Conservation (phyloP, 2,329 filamentous ascomycete species). For the Cladorrhinum sp. region DNA sequence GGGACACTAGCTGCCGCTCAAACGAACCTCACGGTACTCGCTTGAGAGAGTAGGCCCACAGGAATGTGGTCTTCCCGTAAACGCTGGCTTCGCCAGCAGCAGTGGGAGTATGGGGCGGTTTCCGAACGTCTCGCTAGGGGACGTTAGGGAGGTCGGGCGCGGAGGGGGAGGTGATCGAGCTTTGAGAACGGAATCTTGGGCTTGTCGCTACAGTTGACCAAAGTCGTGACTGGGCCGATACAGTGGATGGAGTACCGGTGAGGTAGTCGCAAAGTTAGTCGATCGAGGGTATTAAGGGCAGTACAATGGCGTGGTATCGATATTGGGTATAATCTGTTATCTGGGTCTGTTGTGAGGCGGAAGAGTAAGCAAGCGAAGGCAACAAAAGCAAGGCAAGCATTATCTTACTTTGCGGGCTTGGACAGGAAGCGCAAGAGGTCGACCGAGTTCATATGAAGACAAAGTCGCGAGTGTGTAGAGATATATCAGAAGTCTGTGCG, state of each 20-base stretch:
- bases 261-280: constrained; percentile 29
- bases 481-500: not conserved
- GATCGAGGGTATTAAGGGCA: constrained; percentile 29
- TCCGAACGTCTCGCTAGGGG: constrained; percentile 63
- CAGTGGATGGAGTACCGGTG: constrained; percentile 74
- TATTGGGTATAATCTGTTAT: constrained; percentile 38
- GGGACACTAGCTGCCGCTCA: constrained; percentile 97
- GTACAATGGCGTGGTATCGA: constrained; percentile 38
- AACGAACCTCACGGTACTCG: constrained; percentile 93
- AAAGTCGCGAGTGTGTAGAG: not conserved
- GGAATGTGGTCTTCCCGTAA: constrained; percentile 56
- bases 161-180: constrained; percentile 78
- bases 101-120: constrained; percentile 43
- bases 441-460: constrained; percentile 70
- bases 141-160: constrained; percentile 90
- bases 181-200: constrained; percentile 86
- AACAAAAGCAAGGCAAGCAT: not conserved
- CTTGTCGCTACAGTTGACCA: constrained; percentile 58
- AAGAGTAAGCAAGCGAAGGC: constrained; percentile 7
- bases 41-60: constrained; percentile 98
- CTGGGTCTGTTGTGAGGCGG: constrained; percentile 44
- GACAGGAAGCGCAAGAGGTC: constrained; percentile 91
- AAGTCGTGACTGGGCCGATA: constrained; percentile 67
- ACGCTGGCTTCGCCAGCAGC: constrained; percentile 89
- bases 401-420: constrained; percentile 83